A percentile compares a stretch with the other conserved stretches of the same genome.
These are phyloP conservation scores for Hura crepitans DNA, from an alignment of 441 rosid species.

Conservation along the genomic window DNA sequence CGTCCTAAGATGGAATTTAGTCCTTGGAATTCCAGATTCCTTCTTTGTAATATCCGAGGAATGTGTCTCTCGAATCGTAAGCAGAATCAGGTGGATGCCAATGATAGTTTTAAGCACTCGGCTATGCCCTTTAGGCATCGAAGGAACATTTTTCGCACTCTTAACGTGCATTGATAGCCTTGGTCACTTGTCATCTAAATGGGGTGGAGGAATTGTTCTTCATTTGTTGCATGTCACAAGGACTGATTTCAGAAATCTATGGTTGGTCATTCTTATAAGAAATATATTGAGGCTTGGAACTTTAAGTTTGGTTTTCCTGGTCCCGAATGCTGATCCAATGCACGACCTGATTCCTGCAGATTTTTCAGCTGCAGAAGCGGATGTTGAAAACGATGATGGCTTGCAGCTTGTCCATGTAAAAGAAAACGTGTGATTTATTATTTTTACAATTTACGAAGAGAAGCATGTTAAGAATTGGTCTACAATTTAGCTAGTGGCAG, in stretches of 20 bases:
- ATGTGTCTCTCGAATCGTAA: slow-evolving; percentile 51
- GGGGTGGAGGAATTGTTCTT: slow-evolving; percentile 65
- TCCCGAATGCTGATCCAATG: slow-evolving; percentile 47
- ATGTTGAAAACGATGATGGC: slow-evolving; percentile 24
- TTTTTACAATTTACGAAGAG: not conserved
- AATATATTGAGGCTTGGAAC: slow-evolving; percentile 54
- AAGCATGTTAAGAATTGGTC: too few species aligned
- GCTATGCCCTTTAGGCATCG: slow-evolving; percentile 73
- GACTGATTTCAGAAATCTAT: slow-evolving; percentile 52
- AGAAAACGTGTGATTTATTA: not conserved
- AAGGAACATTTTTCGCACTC: slow-evolving; percentile 76
- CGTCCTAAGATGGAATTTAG: slow-evolving; percentile 61
- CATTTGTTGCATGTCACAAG: slow-evolving; percentile 61
- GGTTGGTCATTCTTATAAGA: slow-evolving; percentile 61
- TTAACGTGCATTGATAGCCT: slow-evolving; percentile 75
- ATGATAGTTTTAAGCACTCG: slow-evolving; percentile 66
- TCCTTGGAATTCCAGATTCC: slow-evolving; percentile 61
- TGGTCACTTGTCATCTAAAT: slow-evolving; percentile 58
- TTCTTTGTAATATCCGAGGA: slow-evolving; percentile 69
- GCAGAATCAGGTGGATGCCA: slow-evolving; percentile 67
- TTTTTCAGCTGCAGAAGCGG: slow-evolving; percentile 21
- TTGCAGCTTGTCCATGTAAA: slow-evolving; percentile 8
- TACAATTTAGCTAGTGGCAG: too few species aligned
- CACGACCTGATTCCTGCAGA: slow-evolving; percentile 39
- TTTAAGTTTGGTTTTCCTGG: slow-evolving; percentile 55